phyloP scores from a whole-genome alignment of 805 yeast genomes.

The Citeromyces matritensis region DNA sequence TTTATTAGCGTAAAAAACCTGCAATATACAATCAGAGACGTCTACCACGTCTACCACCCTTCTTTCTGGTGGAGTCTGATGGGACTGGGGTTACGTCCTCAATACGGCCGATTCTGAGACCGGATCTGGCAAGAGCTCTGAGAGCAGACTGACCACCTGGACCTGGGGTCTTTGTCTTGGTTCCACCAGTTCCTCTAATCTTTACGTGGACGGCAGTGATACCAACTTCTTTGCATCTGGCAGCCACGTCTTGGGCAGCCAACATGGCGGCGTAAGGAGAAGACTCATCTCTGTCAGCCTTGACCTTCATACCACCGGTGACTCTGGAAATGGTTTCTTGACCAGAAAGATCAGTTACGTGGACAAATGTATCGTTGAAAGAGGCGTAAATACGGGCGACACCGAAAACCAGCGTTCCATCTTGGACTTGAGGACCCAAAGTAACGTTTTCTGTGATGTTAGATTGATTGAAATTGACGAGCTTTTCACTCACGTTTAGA shows the following conservation, averaged over 20 bases:
- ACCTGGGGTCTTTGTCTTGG: slow-evolving; percentile 99
- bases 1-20: neutral
- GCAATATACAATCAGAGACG: slow-evolving; percentile 40
- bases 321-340: slow-evolving; percentile 99
- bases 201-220: slow-evolving; percentile 98
- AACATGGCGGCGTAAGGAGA: slow-evolving; percentile 99
- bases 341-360: slow-evolving; percentile 98
- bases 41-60: slow-evolving; percentile 99
- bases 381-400: slow-evolving; percentile 99
- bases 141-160: slow-evolving; percentile 99
- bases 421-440: slow-evolving; percentile 83
- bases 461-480: neutral
- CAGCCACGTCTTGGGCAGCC: slow-evolving; percentile 99
- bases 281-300: slow-evolving; percentile 99
- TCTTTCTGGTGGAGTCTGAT: slow-evolving; percentile 99
- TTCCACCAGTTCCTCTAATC: slow-evolving; percentile 99
- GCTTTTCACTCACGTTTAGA: neutral
- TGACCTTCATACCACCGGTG: slow-evolving; percentile 99
- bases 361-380: slow-evolving; percentile 99
- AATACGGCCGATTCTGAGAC: slow-evolving; percentile 98
- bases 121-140: slow-evolving; percentile 99
- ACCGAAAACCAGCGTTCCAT: slow-evolving; percentile 98
- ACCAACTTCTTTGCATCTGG: slow-evolving; percentile 98
- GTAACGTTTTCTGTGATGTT: slow-evolving; percentile 33
- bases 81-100: slow-evolving; percentile 99